Percentiles rank a stretch among this genome's conserved stretches.
Conservation (phyloP, 345 rosid genomes). For the Psidium guajava region DNA sequence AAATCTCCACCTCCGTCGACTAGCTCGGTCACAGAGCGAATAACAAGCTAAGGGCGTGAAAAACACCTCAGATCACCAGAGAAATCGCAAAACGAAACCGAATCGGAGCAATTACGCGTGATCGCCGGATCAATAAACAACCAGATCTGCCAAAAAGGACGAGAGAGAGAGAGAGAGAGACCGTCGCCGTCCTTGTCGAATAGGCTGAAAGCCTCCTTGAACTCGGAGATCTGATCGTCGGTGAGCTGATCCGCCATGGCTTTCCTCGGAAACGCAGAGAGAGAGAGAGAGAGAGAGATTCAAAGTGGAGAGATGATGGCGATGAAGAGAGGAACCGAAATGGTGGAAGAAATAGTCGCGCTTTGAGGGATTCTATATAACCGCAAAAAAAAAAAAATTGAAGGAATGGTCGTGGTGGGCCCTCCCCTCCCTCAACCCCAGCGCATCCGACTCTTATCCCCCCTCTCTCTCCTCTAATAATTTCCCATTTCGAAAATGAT, state of each 20-base stretch:
- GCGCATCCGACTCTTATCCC: neutral
- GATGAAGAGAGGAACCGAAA: neutral
- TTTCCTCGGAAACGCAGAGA: neutral
- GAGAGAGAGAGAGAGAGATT: neutral
- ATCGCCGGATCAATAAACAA: neutral
- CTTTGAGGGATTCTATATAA: neutral
- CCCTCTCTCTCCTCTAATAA: neutral
- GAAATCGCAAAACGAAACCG: neutral
- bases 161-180: constrained; percentile 7
- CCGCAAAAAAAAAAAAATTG: neutral
- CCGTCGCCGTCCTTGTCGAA: constrained; percentile 25
- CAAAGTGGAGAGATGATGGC: neutral
- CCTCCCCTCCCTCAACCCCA: neutral
- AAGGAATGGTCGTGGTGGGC: neutral
- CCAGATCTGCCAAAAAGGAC: neutral
- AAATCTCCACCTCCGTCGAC: neutral
- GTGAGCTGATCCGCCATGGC: constrained; percentile 19
- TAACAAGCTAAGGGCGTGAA: neutral
- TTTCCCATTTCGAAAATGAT: neutral
- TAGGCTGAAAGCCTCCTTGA: constrained; percentile 21
- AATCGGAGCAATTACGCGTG: neutral
- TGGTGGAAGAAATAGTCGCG: neutral
- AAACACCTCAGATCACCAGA: neutral
- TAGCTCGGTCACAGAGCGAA: neutral
- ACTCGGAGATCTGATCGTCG: constrained; percentile 22